Percentiles rank a stretch among this genome's conserved stretches.
Evolutionary conservation across 192 early-diverging fungal genomes (phyloP).

Genomic region (Jimgerdemannia lactiflua): DNA sequence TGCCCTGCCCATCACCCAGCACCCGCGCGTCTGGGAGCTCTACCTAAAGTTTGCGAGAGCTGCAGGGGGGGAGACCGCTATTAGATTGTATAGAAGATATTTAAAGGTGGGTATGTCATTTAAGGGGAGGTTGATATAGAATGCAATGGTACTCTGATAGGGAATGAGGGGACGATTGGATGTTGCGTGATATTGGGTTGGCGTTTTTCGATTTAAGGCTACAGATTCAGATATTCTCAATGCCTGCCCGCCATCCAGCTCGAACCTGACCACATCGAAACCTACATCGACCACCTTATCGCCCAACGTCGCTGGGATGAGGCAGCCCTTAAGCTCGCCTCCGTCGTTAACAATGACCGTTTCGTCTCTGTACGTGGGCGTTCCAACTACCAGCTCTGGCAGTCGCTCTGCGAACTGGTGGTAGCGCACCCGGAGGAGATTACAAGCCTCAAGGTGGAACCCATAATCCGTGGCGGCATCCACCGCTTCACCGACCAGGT

Average conservation of each 20-base stretch:
- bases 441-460: conserved; percentile 70
- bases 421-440: conserved; percentile 68
- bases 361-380: conserved; percentile 68
- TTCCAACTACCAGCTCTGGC: conserved; percentile 76
- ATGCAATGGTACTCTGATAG: no score
- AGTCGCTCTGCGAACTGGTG: conserved; percentile 79
- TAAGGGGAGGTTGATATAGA: no score
- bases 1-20: conserved; percentile 91
- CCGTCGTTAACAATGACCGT: conserved; percentile 69
- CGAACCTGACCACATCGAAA: conserved; percentile 76
- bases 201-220: no score
- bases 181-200: no score
- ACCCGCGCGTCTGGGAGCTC: conserved; percentile 81
- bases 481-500: conserved; percentile 77
- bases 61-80: conserved; percentile 79
- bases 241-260: conserved; percentile 32
- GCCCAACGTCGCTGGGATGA: conserved; percentile 66
- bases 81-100: conserved; percentile 79
- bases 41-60: conserved; percentile 80
- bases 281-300: conserved; percentile 71
- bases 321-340: conserved; percentile 71
- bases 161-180: no score
- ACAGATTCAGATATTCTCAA: not conserved
- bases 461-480: conserved; percentile 84
- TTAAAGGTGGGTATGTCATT: no score